Percentiles rank a stretch among this genome's conserved stretches.
These are phyloP conservation scores for Cladosporium sp. DNA, from an alignment of 2,329 filamentous ascomycete genomes.

Conservation along the genomic window DNA sequence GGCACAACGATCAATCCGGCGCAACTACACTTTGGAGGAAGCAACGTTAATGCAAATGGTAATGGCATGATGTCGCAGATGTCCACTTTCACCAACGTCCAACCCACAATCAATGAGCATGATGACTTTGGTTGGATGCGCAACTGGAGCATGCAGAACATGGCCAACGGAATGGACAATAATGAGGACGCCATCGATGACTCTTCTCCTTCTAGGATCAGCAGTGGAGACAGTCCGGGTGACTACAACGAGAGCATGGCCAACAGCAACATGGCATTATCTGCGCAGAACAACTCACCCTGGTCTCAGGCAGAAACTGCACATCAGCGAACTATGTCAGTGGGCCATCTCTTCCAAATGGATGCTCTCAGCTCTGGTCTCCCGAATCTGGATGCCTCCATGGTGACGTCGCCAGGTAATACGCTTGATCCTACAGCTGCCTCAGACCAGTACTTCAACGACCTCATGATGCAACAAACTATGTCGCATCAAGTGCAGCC, in stretches of 20 bases:
- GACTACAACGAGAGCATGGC: constrained; percentile 88
- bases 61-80: constrained; percentile 3
- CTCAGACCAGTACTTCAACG: constrained; percentile 70
- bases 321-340: constrained; percentile 56
- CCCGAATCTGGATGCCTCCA: constrained; percentile 66
- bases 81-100: constrained; percentile 16
- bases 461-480: constrained; percentile 55
- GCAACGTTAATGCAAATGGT: neutral
- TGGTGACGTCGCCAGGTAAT: constrained; percentile 73
- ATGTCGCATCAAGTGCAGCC: constrained; percentile 12
- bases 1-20: constrained; percentile 61
- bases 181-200: constrained; percentile 83
- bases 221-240: constrained; percentile 90
- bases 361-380: constrained; percentile 72
- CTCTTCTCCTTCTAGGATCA: constrained; percentile 93
- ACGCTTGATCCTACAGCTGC: constrained; percentile 65
- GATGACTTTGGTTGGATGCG: constrained; percentile 87
- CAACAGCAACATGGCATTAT: constrained; percentile 54
- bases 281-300: constrained; percentile 23
- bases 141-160: constrained; percentile 68
- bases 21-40: constrained; percentile 74
- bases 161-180: constrained; percentile 52
- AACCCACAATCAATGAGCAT: constrained; percentile 55
- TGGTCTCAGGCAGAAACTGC: constrained; percentile 70
- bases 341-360: constrained; percentile 62